phyloP scores from a whole-genome alignment of 2,329 filamentous ascomycete genomes.

The Xylaria polymorpha region DNA sequence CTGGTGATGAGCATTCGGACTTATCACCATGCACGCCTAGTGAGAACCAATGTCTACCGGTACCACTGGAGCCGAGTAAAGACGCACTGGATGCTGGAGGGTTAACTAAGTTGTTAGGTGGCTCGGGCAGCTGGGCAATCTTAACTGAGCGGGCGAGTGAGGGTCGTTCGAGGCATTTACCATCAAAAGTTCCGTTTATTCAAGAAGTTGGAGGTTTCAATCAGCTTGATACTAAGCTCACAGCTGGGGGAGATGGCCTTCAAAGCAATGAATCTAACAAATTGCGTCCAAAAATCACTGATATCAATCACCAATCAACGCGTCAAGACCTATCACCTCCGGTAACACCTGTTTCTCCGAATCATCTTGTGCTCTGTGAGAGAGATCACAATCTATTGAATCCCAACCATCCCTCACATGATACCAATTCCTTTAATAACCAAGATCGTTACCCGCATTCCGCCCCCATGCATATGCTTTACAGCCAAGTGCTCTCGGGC shows the following conservation, averaged over 20 bases:
- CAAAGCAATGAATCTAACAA: not conserved
- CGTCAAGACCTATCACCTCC: not conserved
- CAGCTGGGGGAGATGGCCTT: not conserved
- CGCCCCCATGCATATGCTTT: not conserved
- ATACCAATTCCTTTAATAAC: not conserved
- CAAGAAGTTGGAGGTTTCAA: not conserved
- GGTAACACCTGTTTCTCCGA: not conserved
- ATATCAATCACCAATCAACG: not conserved
- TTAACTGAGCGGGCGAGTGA: not conserved
- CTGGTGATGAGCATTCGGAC: slow-evolving; percentile 7
- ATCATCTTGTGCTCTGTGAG: too few relatives aligned
- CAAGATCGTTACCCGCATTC: not conserved
- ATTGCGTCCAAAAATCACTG: not conserved
- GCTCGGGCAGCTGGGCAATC: slow-evolving; percentile 1
- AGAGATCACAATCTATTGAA: not conserved
- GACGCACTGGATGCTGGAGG: not conserved
- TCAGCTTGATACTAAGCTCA: not conserved
- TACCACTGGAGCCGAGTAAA: slow-evolving; percentile 9
- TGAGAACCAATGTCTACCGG: slow-evolving; percentile 11
- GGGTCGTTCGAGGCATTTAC: not conserved
- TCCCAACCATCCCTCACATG: not conserved
- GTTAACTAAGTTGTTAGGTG: slow-evolving; percentile 20
- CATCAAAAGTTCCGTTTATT: not conserved
- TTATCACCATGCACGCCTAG: slow-evolving; percentile 1
- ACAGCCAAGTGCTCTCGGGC: not conserved